phyloP scores from a whole-genome alignment of 345 rosid species.

The Eucalyptus cladocalyx region DNA sequence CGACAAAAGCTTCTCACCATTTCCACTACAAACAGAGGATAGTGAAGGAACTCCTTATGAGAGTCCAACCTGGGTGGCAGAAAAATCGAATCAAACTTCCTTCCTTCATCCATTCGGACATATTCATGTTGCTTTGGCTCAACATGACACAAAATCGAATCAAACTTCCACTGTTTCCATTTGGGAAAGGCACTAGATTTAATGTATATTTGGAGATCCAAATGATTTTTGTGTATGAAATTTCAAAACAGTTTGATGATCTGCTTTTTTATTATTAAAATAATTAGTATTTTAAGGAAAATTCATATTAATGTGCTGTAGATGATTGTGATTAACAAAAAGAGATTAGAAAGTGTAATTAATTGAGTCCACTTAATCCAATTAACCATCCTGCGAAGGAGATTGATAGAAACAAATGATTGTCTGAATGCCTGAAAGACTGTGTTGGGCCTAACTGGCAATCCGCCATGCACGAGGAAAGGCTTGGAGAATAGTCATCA shows the following conservation, averaged over 20 bases:
- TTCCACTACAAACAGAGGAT: background rate
- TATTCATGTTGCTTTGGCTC: background rate
- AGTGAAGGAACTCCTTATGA: background rate
- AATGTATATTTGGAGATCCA: background rate
- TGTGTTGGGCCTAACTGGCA: background rate
- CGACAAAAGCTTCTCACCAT: background rate
- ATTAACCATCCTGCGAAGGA: background rate
- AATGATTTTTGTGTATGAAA: background rate
- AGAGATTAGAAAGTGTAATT: background rate
- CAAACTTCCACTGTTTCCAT: background rate
- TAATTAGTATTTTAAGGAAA: background rate
- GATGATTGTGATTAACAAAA: background rate
- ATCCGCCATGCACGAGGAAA: background rate
- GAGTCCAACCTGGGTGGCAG: background rate
- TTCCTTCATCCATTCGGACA: background rate
- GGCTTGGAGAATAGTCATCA: background rate
- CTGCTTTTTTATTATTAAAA: background rate
- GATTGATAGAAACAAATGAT: background rate
- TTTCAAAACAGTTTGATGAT: background rate
- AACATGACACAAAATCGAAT: background rate
- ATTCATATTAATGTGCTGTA: background rate
- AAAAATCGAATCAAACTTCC: background rate
- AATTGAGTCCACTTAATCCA: background rate
- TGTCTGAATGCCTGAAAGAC: background rate
- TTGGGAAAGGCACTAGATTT: background rate